Conservation (phyloP, 441 rosid species). For the Pelargonium cotyledonis region DNA sequence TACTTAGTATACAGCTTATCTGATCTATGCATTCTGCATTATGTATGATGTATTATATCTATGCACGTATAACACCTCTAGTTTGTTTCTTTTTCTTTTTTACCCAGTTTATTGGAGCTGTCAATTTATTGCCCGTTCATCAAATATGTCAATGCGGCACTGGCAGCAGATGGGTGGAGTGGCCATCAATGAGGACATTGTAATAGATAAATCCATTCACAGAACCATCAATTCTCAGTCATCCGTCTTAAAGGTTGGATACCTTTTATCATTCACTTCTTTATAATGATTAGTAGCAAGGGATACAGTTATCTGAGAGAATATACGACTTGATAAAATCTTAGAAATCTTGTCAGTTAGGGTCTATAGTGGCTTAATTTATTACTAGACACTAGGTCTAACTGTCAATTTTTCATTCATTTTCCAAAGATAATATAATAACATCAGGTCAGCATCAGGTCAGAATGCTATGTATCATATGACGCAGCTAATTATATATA, state of each 20-base stretch:
- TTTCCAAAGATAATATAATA: not conserved
- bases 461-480: no score
- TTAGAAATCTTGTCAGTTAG: not conserved
- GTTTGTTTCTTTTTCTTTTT: conserved; percentile 4
- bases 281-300: conserved; percentile 9
- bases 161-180: conserved; percentile 97
- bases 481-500: no score
- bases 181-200: conserved; percentile 66
- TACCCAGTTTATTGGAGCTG: conserved; percentile 88
- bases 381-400: no score
- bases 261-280: conserved; percentile 16
- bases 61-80: not conserved
- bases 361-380: no score
- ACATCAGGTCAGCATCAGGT: no score
- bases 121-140: conserved; percentile 79
- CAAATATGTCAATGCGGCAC: conserved; percentile 71
- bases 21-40: no score
- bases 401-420: not conserved
- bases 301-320: conserved; percentile 2
- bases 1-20: no score
- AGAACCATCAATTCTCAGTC: conserved; percentile 72
- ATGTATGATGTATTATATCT: not conserved
- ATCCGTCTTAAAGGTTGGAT: conserved; percentile 78
- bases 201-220: conserved; percentile 82
- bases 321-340: not conserved